phyloP scores from a whole-genome alignment of 2,329 filamentous ascomycete species.

The Cryphonectria parasitica region DNA sequence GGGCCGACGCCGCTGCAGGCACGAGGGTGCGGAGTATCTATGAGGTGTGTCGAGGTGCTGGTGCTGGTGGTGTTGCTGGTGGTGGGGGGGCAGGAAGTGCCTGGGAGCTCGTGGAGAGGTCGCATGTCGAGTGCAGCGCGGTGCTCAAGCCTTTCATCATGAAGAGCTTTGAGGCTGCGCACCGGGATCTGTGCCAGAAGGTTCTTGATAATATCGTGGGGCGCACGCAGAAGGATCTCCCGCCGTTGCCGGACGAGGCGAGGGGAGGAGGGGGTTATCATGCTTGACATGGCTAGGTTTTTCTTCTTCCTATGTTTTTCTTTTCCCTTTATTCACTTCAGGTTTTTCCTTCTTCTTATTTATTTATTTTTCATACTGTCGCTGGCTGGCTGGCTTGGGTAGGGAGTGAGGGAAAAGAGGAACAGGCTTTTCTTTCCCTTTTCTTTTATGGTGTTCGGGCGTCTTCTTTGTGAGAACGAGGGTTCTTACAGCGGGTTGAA shows the following conservation, averaged over 20 bases:
- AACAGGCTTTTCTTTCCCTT: neutral
- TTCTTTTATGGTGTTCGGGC: neutral
- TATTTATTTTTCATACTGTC: neutral
- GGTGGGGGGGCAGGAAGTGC: slow-evolving; percentile 18
- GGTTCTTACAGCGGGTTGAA: too few species aligned
- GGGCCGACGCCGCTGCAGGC: slow-evolving; percentile 48
- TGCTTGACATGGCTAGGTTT: neutral
- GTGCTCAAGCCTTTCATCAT: slow-evolving; percentile 42
- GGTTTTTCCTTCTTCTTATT: too few species aligned
- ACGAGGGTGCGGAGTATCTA: slow-evolving; percentile 48
- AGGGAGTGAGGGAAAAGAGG: neutral
- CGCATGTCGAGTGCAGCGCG: slow-evolving; percentile 39
- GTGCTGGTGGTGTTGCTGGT: neutral
- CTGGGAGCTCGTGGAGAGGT: slow-evolving; percentile 42
- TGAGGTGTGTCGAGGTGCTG: slow-evolving; percentile 32
- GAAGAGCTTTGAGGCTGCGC: slow-evolving; percentile 36
- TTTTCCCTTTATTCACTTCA: too few species aligned
- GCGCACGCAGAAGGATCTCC: slow-evolving; percentile 23
- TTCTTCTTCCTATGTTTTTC: too few species aligned
- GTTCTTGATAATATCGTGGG: slow-evolving; percentile 36
- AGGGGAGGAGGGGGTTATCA: neutral
- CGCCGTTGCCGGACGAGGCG: slow-evolving; percentile 2
- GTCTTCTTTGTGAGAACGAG: too few species aligned
- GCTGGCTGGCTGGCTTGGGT: neutral
- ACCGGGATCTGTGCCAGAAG: slow-evolving; percentile 39